Percentiles rank a stretch among this genome's conserved stretches.
These are phyloP conservation scores for Pseudocercospora musae DNA, from an alignment of 2,329 filamentous ascomycete species.

Conservation along the genomic window DNA sequence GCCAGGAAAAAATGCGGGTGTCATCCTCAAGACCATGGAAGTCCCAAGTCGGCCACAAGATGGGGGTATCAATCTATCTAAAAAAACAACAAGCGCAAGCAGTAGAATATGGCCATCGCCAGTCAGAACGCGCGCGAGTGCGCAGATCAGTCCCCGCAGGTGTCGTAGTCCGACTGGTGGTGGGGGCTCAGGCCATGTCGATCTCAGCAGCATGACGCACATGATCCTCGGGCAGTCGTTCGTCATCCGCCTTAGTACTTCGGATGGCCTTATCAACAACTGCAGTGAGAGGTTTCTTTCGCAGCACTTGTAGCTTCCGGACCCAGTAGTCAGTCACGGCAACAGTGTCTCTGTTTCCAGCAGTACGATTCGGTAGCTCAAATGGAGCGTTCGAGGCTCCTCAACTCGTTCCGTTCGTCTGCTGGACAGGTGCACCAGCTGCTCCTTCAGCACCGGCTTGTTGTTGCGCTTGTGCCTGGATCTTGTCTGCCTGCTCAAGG, in stretches of 20 bases:
- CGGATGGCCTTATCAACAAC: background rate
- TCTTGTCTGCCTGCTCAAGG: constrained; percentile 65
- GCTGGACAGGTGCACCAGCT: background rate
- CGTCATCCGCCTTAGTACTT: background rate
- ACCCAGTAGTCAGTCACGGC: background rate
- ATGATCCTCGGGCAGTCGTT: background rate
- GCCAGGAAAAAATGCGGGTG: background rate
- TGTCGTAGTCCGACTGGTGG: background rate
- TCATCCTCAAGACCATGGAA: background rate
- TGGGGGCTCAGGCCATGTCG: background rate
- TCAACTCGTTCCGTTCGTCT: constrained; percentile 4
- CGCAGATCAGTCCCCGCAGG: background rate
- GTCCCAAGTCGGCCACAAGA: constrained; percentile 1
- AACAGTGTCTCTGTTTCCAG: background rate
- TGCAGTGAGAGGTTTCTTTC: background rate
- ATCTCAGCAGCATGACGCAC: background rate
- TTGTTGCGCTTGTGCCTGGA: constrained; percentile 34
- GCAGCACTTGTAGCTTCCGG: background rate
- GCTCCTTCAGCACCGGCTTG: constrained; percentile 8
- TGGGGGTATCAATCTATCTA: constrained; percentile 10
- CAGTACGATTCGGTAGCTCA: background rate
- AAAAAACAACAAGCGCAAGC: background rate
- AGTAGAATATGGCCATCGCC: background rate
- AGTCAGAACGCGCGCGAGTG: background rate
- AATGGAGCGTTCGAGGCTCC: background rate